These are phyloP conservation scores for Phytomonas serpens DNA, from an alignment of 208 protist species.

Conservation along the genomic window DNA sequence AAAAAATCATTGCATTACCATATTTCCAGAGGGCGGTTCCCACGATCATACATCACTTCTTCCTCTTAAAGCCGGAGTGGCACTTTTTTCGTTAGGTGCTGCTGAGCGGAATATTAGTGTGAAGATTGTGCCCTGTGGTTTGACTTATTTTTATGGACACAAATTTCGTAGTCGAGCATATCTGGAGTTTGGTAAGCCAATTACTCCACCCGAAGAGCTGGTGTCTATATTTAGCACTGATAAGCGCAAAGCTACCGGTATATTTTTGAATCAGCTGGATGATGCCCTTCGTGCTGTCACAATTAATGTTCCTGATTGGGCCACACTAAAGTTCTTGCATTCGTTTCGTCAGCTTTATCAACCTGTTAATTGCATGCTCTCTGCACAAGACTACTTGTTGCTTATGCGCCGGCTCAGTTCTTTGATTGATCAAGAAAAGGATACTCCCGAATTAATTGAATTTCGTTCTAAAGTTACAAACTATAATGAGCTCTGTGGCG, in stretches of 20 bases:
- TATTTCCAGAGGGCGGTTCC: slow-evolving; percentile 95
- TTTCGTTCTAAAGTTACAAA: slow-evolving; percentile 72
- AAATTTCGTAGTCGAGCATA: slow-evolving; percentile 88
- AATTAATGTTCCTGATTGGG: slow-evolving; percentile 89
- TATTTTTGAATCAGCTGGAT: slow-evolving; percentile 79
- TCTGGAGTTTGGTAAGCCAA: slow-evolving; percentile 83
- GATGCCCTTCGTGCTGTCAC: slow-evolving; percentile 72
- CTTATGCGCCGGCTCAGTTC: slow-evolving; percentile 76
- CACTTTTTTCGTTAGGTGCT: slow-evolving; percentile 87
- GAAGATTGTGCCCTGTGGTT: slow-evolving; percentile 84
- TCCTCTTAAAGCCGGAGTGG: slow-evolving; percentile 94
- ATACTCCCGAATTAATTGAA: slow-evolving; percentile 49
- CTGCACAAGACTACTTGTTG: slow-evolving; percentile 70
- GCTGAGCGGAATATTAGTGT: slow-evolving; percentile 74
- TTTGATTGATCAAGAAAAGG: slow-evolving; percentile 60
- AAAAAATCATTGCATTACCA: slow-evolving; percentile 85
- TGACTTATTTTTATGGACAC: slow-evolving; percentile 91
- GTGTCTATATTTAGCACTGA: slow-evolving; percentile 64
- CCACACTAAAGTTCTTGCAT: slow-evolving; percentile 84
- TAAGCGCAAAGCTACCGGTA: slow-evolving; percentile 71
- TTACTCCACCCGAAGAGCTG: slow-evolving; percentile 61
- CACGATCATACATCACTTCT: slow-evolving; percentile 92
- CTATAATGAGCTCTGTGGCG: slow-evolving; percentile 78
- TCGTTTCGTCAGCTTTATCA: slow-evolving; percentile 87
- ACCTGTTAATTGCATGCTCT: slow-evolving; percentile 66